Conservation (phyloP, 345 rosid species). For the Citrus maxima region DNA sequence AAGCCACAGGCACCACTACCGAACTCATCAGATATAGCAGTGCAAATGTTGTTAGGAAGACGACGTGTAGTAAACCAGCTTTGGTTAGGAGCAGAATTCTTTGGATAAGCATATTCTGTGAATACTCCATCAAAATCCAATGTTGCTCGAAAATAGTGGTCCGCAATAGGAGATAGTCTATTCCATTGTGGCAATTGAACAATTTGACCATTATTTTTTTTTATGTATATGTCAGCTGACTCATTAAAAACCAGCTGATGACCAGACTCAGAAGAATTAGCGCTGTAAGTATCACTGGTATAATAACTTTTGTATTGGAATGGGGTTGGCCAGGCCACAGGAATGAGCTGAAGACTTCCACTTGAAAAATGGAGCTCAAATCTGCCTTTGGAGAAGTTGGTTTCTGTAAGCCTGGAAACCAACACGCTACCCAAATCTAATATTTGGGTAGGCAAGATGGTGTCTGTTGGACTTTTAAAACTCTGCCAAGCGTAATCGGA, state of each 20-base stretch:
- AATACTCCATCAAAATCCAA: conserved; percentile 28
- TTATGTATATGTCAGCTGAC: conserved; percentile 10
- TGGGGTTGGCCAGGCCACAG: conserved; percentile 17
- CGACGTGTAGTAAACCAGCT: not conserved
- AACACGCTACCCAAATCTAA: conserved; percentile 18
- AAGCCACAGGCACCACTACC: conserved; percentile 28
- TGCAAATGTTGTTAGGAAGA: conserved; percentile 21
- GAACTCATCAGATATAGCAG: not conserved
- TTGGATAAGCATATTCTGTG: conserved; percentile 15
- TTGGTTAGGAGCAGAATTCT: conserved; percentile 8
- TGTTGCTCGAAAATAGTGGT: conserved; percentile 23
- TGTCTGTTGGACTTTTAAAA: conserved; percentile 36
- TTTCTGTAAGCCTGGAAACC: conserved; percentile 9
- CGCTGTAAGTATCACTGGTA: conserved; percentile 3
- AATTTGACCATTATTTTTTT: not conserved
- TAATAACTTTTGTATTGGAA: conserved; percentile 14
- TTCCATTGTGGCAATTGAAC: not conserved
- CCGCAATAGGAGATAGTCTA: not conserved
- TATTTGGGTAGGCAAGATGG: conserved; percentile 36
- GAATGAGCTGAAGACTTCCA: conserved; percentile 21
- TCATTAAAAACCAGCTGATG: conserved; percentile 16
- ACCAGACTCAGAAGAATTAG: conserved; percentile 7
- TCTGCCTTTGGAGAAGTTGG: conserved; percentile 23
- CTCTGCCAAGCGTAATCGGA: conserved; percentile 35
- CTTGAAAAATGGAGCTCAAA: conserved; percentile 21